Conservation (phyloP, 768 basidiomycete species). For the Tricholoma saponaceum region DNA sequence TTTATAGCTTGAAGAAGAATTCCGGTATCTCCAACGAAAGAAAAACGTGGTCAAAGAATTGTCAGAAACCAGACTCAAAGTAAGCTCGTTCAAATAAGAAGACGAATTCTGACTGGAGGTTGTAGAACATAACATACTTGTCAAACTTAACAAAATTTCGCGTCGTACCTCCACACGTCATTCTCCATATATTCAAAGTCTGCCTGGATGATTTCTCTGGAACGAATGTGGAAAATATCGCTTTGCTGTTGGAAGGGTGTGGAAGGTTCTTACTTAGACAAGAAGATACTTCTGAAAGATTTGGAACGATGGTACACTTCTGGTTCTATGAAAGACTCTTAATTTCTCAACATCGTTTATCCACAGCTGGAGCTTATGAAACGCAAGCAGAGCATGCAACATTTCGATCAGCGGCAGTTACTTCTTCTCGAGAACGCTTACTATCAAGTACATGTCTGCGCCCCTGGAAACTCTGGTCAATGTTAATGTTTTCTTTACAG, state of each 20-base stretch:
- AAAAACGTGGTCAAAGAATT: constrained; percentile 91
- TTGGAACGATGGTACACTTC: constrained; percentile 74
- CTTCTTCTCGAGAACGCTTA: constrained; percentile 96
- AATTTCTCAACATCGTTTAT: background rate
- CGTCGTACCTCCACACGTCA: constrained; percentile 86
- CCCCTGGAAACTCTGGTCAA: background rate
- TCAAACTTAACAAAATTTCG: constrained; percentile 95
- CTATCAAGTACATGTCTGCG: constrained; percentile 65
- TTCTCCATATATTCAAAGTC: constrained; percentile 95
- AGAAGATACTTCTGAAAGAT: constrained; percentile 84
- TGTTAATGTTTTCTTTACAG: constrained; percentile 32
- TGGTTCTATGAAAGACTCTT: background rate
- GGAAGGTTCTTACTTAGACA: constrained; percentile 87
- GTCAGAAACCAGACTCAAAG: constrained; percentile 81
- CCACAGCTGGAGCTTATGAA: constrained; percentile 82
- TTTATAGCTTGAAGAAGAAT: constrained; percentile 89
- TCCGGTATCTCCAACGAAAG: constrained; percentile 91
- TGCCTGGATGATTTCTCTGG: constrained; percentile 94
- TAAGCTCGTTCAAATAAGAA: constrained; percentile 20
- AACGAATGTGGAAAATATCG: constrained; percentile 90
- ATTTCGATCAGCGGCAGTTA: constrained; percentile 87
- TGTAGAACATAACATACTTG: constrained; percentile 81
- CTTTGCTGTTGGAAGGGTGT: constrained; percentile 88
- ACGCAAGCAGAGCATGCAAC: constrained; percentile 89
- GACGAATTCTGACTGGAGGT: background rate